These are phyloP conservation scores for Colletotrichum karsti DNA, from an alignment of 2,329 filamentous ascomycete genomes.

Conservation along the genomic window DNA sequence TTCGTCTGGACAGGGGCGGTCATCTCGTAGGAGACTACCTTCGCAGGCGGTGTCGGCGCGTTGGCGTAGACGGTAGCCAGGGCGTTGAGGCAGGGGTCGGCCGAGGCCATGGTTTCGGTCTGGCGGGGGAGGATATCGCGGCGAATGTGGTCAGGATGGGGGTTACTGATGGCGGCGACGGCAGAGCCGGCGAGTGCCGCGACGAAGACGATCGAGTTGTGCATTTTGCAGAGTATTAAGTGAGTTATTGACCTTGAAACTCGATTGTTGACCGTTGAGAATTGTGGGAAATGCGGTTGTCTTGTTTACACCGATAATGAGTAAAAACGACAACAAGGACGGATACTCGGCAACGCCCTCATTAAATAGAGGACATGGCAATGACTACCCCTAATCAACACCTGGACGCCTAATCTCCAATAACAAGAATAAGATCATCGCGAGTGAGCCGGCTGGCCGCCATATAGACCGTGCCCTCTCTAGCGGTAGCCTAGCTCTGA, in stretches of 20 bases:
- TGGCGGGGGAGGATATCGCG: constrained; percentile 34
- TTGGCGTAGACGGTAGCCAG: constrained; percentile 30
- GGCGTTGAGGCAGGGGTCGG: constrained; percentile 29
- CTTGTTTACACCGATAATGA: not conserved
- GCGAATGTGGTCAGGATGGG: constrained; percentile 26
- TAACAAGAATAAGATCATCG: not conserved
- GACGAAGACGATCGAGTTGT: constrained; percentile 33
- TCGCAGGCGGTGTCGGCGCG: constrained; percentile 35
- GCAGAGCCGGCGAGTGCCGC: constrained; percentile 33
- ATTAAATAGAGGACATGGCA: not conserved
- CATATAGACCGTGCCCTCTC: not conserved
- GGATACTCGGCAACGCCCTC: not conserved
- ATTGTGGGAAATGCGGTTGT: not conserved
- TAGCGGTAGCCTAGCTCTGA: constrained; percentile 4
- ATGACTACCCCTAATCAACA: constrained; percentile 1
- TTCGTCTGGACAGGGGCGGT: constrained; percentile 31
- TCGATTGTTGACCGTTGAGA: not conserved
- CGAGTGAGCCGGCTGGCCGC: not conserved
- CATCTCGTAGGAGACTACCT: constrained; percentile 30
- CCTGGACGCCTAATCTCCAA: constrained; percentile 4
- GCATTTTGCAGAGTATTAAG: constrained; percentile 31
- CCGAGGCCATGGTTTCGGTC: constrained; percentile 22
- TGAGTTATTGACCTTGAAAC: not conserved
- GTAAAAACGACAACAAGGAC: not conserved
- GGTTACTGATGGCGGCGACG: constrained; percentile 27